Percentiles rank a stretch among this genome's conserved stretches.
Evolutionary conservation across 305 asterid species (phyloP).

Genomic region (Andrographis paniculata): DNA sequence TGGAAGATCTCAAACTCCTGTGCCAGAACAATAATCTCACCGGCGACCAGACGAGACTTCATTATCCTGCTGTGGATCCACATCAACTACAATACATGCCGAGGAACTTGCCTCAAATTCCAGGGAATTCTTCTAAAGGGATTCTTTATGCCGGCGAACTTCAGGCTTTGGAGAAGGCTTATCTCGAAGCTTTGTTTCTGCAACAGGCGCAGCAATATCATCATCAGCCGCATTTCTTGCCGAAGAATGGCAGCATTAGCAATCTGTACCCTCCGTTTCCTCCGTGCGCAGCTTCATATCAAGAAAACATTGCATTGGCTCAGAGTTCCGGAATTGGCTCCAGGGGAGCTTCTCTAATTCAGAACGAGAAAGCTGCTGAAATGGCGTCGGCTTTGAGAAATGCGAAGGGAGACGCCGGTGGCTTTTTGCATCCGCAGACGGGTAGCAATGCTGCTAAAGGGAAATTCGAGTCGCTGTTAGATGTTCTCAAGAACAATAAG

Average conservation of each 20-base stretch:
- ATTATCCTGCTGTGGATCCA: slow-evolving; percentile 32
- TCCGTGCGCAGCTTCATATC: slow-evolving; percentile 24
- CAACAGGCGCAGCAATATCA: slow-evolving; percentile 53
- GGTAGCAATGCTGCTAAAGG: slow-evolving; percentile 33
- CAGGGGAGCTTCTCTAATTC: slow-evolving; percentile 26
- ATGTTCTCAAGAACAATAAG: slow-evolving; percentile 57
- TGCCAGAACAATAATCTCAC: slow-evolving; percentile 28
- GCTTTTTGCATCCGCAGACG: slow-evolving; percentile 28
- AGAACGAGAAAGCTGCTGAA: slow-evolving; percentile 36
- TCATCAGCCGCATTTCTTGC: slow-evolving; percentile 30
- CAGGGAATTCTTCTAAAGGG: slow-evolving; percentile 35
- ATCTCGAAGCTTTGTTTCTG: slow-evolving; percentile 53
- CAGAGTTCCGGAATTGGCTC: slow-evolving; percentile 28
- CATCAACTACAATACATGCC: slow-evolving; percentile 32
- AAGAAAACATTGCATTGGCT: slow-evolving; percentile 26
- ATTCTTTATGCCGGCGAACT: slow-evolving; percentile 33
- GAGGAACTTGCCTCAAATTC: slow-evolving; percentile 18
- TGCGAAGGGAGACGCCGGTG: slow-evolving; percentile 31
- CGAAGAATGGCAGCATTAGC: slow-evolving; percentile 26
- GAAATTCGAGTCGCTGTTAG: slow-evolving; percentile 39
- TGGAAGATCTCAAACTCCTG: slow-evolving; percentile 32
- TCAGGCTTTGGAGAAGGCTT: slow-evolving; percentile 56
- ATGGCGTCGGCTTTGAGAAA: slow-evolving; percentile 27
- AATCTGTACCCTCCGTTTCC: slow-evolving; percentile 32
- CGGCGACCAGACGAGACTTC: slow-evolving; percentile 37